Base-by-base conservation (phyloP, 805 yeast genomes). In the Yarrowia keelungensis region DNA sequence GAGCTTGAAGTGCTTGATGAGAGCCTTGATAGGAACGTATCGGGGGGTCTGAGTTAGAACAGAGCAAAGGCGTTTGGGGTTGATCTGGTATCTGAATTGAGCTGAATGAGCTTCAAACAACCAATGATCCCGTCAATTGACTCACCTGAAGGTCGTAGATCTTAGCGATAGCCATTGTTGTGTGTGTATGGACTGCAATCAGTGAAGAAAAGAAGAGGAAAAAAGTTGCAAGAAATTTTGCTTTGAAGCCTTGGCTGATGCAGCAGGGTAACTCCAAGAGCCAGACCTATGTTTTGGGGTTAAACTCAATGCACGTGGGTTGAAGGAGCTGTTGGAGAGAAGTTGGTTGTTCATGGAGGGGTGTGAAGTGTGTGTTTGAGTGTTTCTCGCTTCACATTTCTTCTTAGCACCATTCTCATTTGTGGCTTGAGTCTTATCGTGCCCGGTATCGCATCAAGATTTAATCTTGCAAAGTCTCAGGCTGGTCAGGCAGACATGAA, bases 1-100 rank as follows among this genome's bases (percentile, higher is more conserved):
- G 72, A 89, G 82, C 72, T 83, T 82, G 78, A 81, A 83, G 79
- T 82, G 80, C 80, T 88, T 85, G 80, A 88, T 77, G 43, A 79
- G 72, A 36, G 70, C 71, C 53, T 71, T 54, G 54, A 43, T 56
- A 41, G 73, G 49, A 61, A n/a, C 11, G 51, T 42, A 41, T 45
- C 77, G 72, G 66, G 74, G 69, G 71, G 74, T 51, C 68, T 65
- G 54, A 38, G 64, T 43, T 54, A 53, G 65, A 36, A 32, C 10
- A 14, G 8, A 12, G 11, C 36, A 36, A 7, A 26, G 32, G 32
- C 26, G 15, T 7, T n/a, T 54, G 22, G 10, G 10, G n/a, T 16
- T 54, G 46, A 12, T 8, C 14, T 26, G 32, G 32, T 26, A 26
- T 26, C 32, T 26, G 32, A 26, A 26, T 26, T 26, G 32, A 26